Evolutionary conservation across 495 filamentous ascomycete species (phyloP), one percentile per base, ranked within the genome.

Genomic region (Bryoglossum gracile): DNA sequence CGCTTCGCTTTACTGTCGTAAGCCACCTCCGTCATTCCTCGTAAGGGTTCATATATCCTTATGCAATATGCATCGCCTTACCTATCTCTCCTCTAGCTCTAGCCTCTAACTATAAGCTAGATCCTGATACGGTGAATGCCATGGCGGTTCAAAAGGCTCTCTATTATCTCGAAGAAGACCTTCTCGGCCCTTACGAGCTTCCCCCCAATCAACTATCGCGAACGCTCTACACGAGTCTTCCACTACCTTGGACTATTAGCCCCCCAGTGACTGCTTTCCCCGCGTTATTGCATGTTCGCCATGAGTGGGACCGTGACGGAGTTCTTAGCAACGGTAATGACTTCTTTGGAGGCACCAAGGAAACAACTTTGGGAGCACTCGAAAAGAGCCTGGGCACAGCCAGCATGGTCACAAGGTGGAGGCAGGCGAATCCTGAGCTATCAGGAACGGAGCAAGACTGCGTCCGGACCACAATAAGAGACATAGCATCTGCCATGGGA

Each of bases 201-300:
- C 57, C 53, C 0, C 70, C 71, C 0, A 78, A 73, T 47, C 34
- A 26, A 0, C 32, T 75, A 3, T 55, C 63, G 0, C 59, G 58
- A 0, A 45, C 58, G 1, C 36, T 63, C 14, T 80, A 80, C 52
- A 49, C 38, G 1, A 57, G 68, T 23, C 63, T 81, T 0, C 57
- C 56, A 11, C 59, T 82, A 5, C 77, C 77, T 4, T 82, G 76
- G 77, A 61, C 61, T 3, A 16, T 72, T 8, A 49, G 49, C 4
- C 43, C 50, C 2, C 55, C 66, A 1, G 6, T 6, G 13, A 13
- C 26, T 13, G 26, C 26, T 6, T 80, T 81, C 46, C 66, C 71
- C 0, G 24, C 70, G 55, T 45, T 21, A 0, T 48, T 50, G 0
- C 77, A 74, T 43, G 25, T 54, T 14, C 46, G 43, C 21, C 42